Base-by-base conservation (phyloP, 805 yeast genomes). In the Kodamaea kaohsiungensis region DNA sequence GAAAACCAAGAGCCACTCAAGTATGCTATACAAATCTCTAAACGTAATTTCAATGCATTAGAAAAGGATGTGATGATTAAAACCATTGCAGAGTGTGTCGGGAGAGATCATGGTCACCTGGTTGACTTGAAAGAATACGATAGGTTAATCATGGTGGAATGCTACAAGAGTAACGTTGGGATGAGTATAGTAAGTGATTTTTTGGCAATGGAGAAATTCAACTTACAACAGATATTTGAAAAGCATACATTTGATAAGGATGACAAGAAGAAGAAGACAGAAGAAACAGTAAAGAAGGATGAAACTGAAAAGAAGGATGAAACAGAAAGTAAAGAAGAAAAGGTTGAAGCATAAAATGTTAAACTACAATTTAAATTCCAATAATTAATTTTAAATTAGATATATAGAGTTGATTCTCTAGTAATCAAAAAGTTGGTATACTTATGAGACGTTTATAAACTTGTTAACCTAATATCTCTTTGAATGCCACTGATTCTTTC, bases 151-250 rank as follows among this genome's bases (percentile, higher is more conserved):
- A 65, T 93, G 51, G 88, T 95, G 2, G 97, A 91, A 67, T 89
- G 97, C 65, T 93, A 87, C 72, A 93, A 92, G 73, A 88, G 84
- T 58, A 88, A 89, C 57, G 80, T 95, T 35, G 99, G 99, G 6
- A 85, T 90, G 82, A 79, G 95, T 59, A 93, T 91, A 5, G 91
- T 90, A 1, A 80, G 82, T 53, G 81, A 82, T 53, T 90, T 83
- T 62, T 84, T 81, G 18, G 71, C 77, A 58, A 78, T 81, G 56
- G 85, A 83, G 61, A 86, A 85, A 64, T 91, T 81, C 70, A 95
- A 95, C 65, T 70, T 95, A 43, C 93, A 90, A 65, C 96, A 88
- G 71, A 86, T 93, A 15, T 88, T 78, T 65, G 93, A 81, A 49
- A 75, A 74, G 57, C 61, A 60, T 43, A 54, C 58, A 71, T 59